Evolutionary conservation across 805 yeast genomes (phyloP).

Genomic region (Candida cerambycidarum): DNA sequence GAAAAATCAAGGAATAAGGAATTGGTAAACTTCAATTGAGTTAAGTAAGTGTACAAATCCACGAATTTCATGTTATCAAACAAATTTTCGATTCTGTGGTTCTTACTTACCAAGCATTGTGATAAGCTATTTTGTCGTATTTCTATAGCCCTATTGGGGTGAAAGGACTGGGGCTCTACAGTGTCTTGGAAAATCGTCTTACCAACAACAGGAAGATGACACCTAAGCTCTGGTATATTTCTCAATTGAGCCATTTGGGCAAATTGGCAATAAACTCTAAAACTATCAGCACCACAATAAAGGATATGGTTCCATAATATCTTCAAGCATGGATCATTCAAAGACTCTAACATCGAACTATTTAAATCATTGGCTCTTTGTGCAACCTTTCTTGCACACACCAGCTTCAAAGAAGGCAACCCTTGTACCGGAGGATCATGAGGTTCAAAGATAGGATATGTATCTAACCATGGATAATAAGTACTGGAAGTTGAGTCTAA

Average conservation of each 20-base stretch:
- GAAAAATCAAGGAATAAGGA: slow-evolving; percentile 31
- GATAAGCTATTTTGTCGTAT: slow-evolving; percentile 1
- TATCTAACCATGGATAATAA: slow-evolving; percentile 17
- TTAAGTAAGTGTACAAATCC: slow-evolving; percentile 22
- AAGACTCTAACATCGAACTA: slow-evolving; percentile 19
- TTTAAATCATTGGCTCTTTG: slow-evolving; percentile 24
- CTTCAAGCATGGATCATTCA: slow-evolving; percentile 28
- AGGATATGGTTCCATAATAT: slow-evolving; percentile 34
- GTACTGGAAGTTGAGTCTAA: slow-evolving; percentile 14
- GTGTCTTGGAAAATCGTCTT: not conserved
- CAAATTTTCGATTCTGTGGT: slow-evolving; percentile 37
- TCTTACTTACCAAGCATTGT: not conserved
- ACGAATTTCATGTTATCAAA: slow-evolving; percentile 28
- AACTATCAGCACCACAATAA: slow-evolving; percentile 27
- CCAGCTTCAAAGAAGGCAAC: slow-evolving; percentile 18
- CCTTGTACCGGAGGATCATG: not conserved
- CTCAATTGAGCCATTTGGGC: not conserved
- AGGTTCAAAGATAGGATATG: slow-evolving; percentile 11
- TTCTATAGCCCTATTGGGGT: not conserved
- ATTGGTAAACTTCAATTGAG: slow-evolving; percentile 17
- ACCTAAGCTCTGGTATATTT: slow-evolving; percentile 20
- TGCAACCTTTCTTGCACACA: slow-evolving; percentile 31
- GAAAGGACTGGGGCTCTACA: not conserved
- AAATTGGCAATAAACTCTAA: slow-evolving; percentile 16
- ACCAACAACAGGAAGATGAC: slow-evolving; percentile 20